Conservation (phyloP, 163 green algal species). For the Scenedesmus sp. region DNA sequence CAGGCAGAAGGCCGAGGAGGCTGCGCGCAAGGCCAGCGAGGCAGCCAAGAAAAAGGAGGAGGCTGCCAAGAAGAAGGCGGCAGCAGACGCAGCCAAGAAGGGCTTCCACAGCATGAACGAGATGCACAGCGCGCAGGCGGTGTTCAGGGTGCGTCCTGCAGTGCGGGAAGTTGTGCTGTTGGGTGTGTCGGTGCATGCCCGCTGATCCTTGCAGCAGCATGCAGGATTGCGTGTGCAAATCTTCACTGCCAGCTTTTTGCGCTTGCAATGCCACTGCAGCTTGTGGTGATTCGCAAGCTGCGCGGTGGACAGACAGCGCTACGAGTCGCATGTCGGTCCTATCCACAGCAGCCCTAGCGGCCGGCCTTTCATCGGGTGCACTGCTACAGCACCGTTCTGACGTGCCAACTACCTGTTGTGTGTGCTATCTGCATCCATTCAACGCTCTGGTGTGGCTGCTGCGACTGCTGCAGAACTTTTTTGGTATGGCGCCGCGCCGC, state of each 20-base stretch:
- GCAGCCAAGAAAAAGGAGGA: constrained; percentile 35
- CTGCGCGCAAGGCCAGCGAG: not conserved
- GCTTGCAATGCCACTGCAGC: too few species aligned
- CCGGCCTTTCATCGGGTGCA: too few species aligned
- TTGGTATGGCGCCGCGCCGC: constrained; percentile 7
- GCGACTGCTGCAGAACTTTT: constrained; percentile 9
- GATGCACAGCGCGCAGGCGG: constrained; percentile 24
- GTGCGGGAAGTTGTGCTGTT: not conserved
- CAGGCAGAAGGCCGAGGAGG: constrained; percentile 24
- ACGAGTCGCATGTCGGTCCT: too few species aligned
- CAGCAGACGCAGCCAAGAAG: constrained; percentile 15
- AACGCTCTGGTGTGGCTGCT: not conserved
- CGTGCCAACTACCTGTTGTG: not conserved
- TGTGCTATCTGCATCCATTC: not conserved
- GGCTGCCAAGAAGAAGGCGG: constrained; percentile 35
- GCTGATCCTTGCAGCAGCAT: too few species aligned
- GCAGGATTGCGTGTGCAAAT: not conserved
- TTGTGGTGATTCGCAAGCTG: too few species aligned
- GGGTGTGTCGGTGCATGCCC: not conserved
- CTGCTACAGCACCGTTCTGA: too few species aligned
- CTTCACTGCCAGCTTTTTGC: too few species aligned
- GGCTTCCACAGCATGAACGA: constrained; percentile 31
- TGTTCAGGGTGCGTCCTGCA: constrained; percentile 20
- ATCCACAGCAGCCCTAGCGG: too few species aligned
- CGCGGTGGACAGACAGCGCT: too few species aligned